Base-by-base conservation (phyloP, 2,329 filamentous ascomycete genomes). In the Colletotrichum theobromicola region DNA sequence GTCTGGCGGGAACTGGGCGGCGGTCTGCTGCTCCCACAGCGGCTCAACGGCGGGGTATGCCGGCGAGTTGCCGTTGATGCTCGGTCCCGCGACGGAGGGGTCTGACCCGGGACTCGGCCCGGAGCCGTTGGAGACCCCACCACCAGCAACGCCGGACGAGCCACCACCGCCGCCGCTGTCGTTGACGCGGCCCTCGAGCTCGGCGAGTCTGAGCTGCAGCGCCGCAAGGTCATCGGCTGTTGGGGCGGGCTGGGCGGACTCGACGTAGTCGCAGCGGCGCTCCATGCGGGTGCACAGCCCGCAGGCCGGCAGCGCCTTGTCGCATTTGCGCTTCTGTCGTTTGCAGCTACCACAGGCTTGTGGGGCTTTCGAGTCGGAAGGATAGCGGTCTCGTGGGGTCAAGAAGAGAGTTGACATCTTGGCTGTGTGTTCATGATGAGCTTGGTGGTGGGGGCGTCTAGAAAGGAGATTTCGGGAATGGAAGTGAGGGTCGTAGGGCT, bases 301-400 rank as follows among this genome's bases (percentile, higher is more conserved):
- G 78, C 88, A 90, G 18, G 81, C 78, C 16, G 88, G 88, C 2
- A 90, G 76, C 6, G 76, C 78, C 80, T 90, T 90, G 83, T 88
- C 85, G 78, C 88, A 90, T 82, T 85, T 87, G 57, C 88, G 82
- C 80, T 90, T 90, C 79, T 89, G 85, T 75, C 57, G 35, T 30
- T 72, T 75, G 34, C 72, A 75, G 30, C 37, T 72, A 10, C 63
- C 69, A 21, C 72, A 75, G 16, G 72, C 72, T 4, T 71, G 67
- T 34, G 72, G 57, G 6, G 72, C 72, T 21, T 66, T 70, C 10
- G 32, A 61, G 13, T 66, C 68, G 18, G 46, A n/a, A 2, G 46
- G 26, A 13, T 57, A 70, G 28, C 50, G 68, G 50, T 70, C 50
- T 12, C 50, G 50, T 26, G 68, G 68, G 21, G 32, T 70, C n/a